phyloP scores from a whole-genome alignment of 116 monocot species.

The Posidonia oceanica region DNA sequence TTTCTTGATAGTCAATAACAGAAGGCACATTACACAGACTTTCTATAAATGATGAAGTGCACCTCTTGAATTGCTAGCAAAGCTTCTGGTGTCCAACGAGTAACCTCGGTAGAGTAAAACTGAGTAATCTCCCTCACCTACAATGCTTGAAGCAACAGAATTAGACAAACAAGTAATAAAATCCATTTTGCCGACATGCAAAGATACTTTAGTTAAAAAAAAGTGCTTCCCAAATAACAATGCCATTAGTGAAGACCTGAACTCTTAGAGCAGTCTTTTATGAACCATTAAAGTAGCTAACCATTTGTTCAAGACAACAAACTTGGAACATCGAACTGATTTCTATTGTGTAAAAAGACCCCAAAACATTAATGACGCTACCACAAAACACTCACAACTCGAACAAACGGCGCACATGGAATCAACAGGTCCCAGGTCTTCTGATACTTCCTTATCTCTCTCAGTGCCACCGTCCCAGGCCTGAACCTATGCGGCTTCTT shows the following conservation, averaged over 20 bases:
- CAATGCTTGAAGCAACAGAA: neutral
- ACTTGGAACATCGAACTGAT: too few species aligned
- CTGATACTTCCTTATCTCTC: slow-evolving; percentile 55
- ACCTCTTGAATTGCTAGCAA: slow-evolving; percentile 66
- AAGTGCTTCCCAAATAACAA: too few species aligned
- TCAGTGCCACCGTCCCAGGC: slow-evolving; percentile 57
- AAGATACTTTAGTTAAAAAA: too few species aligned
- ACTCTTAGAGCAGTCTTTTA: too few species aligned
- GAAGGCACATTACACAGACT: too few species aligned
- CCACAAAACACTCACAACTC: slow-evolving; percentile 25
- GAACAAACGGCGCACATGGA: slow-evolving; percentile 40
- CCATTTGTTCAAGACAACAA: too few species aligned
- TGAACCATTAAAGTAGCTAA: too few species aligned
- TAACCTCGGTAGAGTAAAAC: slow-evolving; percentile 30
- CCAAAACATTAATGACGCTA: neutral
- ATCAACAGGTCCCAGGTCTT: slow-evolving; percentile 32
- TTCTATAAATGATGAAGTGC: neutral
- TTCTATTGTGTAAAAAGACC: too few species aligned
- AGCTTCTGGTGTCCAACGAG: slow-evolving; percentile 59
- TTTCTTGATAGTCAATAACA: neutral
- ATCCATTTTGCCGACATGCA: neutral
- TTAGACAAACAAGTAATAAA: neutral
- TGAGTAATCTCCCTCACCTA: slow-evolving; percentile 56
- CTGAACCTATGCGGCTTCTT: slow-evolving; percentile 21
- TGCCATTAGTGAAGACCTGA: too few species aligned